A percentile compares a stretch with the other conserved stretches of the same genome.
Evolutionary conservation across 1,139 yeast genomes (phyloP).

Genomic region (Meyerozyma elateridarum): DNA sequence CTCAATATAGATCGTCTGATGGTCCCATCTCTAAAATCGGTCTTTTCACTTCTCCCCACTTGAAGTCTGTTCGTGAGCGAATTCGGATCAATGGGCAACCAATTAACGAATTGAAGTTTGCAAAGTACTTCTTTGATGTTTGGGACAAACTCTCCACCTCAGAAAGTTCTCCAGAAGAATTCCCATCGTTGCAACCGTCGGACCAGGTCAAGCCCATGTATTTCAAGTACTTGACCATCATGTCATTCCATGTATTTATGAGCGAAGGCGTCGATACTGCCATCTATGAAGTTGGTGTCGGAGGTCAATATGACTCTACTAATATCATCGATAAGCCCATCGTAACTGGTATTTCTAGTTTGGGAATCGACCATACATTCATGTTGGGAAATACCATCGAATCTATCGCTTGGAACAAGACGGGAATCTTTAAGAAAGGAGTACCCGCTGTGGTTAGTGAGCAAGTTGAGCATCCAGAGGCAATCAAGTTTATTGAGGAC

Average conservation of each 20-base stretch:
- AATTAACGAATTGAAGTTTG: constrained; percentile 70
- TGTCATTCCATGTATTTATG: constrained; percentile 87
- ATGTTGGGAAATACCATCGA: constrained; percentile 86
- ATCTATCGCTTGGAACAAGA: constrained; percentile 93
- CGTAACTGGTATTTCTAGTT: constrained; percentile 77
- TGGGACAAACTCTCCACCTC: constrained; percentile 77
- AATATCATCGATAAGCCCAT: constrained; percentile 78
- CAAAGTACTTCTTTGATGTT: constrained; percentile 87
- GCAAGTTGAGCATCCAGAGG: constrained; percentile 50
- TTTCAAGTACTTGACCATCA: constrained; percentile 81
- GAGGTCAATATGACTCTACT: constrained; percentile 95
- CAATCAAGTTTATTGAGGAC: constrained; percentile 46
- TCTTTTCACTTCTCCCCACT: constrained; percentile 90
- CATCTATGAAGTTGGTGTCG: constrained; percentile 95
- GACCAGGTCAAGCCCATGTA: constrained; percentile 82
- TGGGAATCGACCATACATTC: constrained; percentile 90
- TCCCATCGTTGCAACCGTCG: constrained; percentile 66
- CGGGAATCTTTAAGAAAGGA: constrained; percentile 78
- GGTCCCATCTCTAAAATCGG: constrained; percentile 59
- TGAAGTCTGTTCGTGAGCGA: constrained; percentile 89
- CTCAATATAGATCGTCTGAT: constrained; percentile 42
- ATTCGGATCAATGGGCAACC: constrained; percentile 86
- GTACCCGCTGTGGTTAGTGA: constrained; percentile 63
- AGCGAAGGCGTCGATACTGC: constrained; percentile 89
- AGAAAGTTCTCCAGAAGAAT: constrained; percentile 47